These are phyloP conservation scores for Leishmania lainsoni DNA, from an alignment of 208 protist genomes.

Conservation along the genomic window DNA sequence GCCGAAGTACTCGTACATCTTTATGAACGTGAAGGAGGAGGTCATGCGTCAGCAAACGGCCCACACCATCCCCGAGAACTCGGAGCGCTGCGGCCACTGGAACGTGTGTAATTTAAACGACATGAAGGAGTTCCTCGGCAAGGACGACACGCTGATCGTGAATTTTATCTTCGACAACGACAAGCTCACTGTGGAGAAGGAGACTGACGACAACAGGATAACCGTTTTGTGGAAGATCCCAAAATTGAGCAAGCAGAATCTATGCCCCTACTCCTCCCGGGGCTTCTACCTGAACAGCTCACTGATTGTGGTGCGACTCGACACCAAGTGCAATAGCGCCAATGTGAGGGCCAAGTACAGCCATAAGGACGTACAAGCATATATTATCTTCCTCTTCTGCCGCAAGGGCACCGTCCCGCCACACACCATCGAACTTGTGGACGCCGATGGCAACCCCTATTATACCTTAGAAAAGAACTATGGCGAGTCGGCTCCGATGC, in stretches of 20 bases:
- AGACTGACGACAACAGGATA: constrained; percentile 33
- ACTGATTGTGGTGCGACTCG: constrained; percentile 53
- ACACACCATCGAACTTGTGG: constrained; percentile 75
- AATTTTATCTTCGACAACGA: constrained; percentile 83
- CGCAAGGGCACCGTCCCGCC: constrained; percentile 64
- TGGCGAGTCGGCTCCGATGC: constrained; percentile 41
- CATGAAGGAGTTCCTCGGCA: constrained; percentile 55
- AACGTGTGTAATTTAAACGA: constrained; percentile 70
- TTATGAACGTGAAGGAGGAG: constrained; percentile 59
- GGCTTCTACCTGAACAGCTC: constrained; percentile 60
- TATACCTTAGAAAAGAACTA: constrained; percentile 41
- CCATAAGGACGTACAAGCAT: constrained; percentile 40
- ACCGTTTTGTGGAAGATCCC: constrained; percentile 73
- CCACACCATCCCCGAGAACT: constrained; percentile 76
- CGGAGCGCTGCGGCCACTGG: constrained; percentile 89
- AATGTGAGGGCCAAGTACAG: constrained; percentile 39
- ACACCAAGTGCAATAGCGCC: constrained; percentile 47
- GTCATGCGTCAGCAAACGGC: constrained; percentile 89
- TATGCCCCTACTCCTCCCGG: constrained; percentile 75
- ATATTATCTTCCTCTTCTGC: constrained; percentile 81
- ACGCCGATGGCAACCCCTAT: constrained; percentile 42
- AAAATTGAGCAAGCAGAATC: constrained; percentile 54
- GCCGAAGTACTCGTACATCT: constrained; percentile 92
- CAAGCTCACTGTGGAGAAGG: constrained; percentile 38
- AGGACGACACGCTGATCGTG: constrained; percentile 58